Evolutionary conservation across 192 early-diverging fungal genomes (phyloP).

Genomic region (Podochytrium sp.): DNA sequence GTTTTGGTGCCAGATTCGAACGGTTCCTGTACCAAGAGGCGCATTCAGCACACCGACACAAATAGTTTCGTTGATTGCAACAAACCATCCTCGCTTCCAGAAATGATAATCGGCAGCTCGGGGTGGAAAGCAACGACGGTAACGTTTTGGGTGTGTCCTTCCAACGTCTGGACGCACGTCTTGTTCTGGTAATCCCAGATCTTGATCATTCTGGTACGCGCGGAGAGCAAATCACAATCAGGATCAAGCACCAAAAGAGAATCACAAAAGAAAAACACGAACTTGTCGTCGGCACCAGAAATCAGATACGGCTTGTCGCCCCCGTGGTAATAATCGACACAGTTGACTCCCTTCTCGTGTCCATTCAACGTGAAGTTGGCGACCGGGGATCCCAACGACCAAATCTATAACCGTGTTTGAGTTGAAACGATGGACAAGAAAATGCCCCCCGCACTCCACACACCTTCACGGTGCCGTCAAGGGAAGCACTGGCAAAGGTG

Average conservation of each 20-base stretch:
- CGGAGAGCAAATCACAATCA: neutral
- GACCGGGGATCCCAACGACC: slow-evolving; percentile 89
- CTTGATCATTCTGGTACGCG: slow-evolving; percentile 68
- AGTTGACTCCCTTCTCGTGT: slow-evolving; percentile 97
- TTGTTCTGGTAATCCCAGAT: slow-evolving; percentile 99
- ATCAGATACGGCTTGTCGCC: slow-evolving; percentile 98
- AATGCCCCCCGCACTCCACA: too few relatives aligned
- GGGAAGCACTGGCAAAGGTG: slow-evolving; percentile 96
- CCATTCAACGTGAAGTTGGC: slow-evolving; percentile 98
- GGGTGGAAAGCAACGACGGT: slow-evolving; percentile 92
- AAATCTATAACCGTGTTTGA: slow-evolving; percentile 56
- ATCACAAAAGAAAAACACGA: slow-evolving; percentile 12
- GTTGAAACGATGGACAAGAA: neutral
- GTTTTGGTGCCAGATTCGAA: slow-evolving; percentile 95
- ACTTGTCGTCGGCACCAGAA: slow-evolving; percentile 93
- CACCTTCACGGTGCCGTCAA: slow-evolving; percentile 96
- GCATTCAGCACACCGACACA: too few relatives aligned
- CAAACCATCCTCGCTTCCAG: slow-evolving; percentile 89
- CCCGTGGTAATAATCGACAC: slow-evolving; percentile 97
- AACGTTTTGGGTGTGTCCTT: slow-evolving; percentile 96
- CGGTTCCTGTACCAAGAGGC: slow-evolving; percentile 54
- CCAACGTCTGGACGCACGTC: slow-evolving; percentile 97
- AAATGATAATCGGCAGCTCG: slow-evolving; percentile 94
- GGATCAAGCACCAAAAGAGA: slow-evolving; percentile 8
- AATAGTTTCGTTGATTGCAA: too few relatives aligned